Evolutionary conservation across 106 monocot genomes (phyloP).

Genomic region (Phalaenopsis aphrodite): DNA sequence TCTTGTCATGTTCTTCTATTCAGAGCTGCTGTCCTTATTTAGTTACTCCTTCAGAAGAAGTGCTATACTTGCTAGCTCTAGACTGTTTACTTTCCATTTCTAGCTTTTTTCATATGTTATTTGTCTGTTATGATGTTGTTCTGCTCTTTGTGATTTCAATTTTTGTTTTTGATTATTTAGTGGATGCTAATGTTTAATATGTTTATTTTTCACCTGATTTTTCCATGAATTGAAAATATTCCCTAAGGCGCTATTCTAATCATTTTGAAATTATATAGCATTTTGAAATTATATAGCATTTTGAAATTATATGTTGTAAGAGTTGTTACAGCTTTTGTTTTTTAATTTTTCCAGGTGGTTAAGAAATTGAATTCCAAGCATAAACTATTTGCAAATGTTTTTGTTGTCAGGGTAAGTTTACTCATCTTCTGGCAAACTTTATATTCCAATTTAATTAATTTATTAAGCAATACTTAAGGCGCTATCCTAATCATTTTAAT

Average conservation of each 20-base stretch:
- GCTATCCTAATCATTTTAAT: too few species aligned
- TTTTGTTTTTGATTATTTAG: not conserved
- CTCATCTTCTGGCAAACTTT: not conserved
- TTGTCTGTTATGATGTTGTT: not conserved
- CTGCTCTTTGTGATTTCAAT: not conserved
- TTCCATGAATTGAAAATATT: not conserved
- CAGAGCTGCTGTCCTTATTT: not conserved
- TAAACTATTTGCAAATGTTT: slow-evolving; percentile 34
- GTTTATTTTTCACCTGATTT: not conserved
- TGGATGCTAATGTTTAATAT: not conserved
- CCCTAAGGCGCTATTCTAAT: too few species aligned
- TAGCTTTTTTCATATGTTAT: not conserved
- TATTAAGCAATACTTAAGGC: not conserved
- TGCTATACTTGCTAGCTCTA: not conserved
- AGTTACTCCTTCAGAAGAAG: not conserved
- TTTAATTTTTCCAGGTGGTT: slow-evolving; percentile 29
- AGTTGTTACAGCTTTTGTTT: not conserved
- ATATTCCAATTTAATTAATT: not conserved
- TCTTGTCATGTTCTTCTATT: not conserved
- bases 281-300: not conserved
- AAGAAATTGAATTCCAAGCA: slow-evolving; percentile 25
- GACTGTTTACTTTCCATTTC: not conserved
- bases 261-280: not conserved
- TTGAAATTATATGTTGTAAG: not conserved
- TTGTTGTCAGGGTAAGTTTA: slow-evolving; percentile 49